Conservation (phyloP, 2,329 filamentous ascomycete genomes). For the Aspergillus candidus region DNA sequence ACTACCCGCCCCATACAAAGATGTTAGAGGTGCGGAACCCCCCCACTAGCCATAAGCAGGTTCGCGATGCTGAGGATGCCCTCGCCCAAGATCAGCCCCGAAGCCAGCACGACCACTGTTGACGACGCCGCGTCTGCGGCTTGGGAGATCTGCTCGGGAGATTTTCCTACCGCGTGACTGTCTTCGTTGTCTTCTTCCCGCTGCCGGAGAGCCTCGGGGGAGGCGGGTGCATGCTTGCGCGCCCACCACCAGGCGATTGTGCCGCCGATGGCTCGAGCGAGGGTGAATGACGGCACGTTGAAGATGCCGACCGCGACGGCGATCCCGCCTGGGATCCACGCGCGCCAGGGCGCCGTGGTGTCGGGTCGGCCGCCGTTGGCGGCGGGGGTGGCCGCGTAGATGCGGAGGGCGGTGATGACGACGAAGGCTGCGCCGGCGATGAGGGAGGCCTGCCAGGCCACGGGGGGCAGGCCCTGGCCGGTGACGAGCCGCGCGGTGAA, state of each 20-base stretch:
- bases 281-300: conserved; percentile 91
- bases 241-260: conserved; percentile 72
- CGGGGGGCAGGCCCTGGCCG: conserved; percentile 75
- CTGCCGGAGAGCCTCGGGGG: background rate
- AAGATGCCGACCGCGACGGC: conserved; percentile 98
- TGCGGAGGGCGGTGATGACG: conserved; percentile 62
- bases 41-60: conserved; percentile 68
- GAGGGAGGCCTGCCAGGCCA: conserved; percentile 74
- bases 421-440: conserved; percentile 71
- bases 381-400: conserved; percentile 42
- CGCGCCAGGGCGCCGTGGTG: conserved; percentile 55
- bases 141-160: conserved; percentile 39
- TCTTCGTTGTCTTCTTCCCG: background rate
- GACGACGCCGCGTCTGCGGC: conserved; percentile 42
- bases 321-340: conserved; percentile 82
- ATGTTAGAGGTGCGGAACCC: conserved; percentile 64
- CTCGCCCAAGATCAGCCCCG: conserved; percentile 85
- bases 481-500: conserved; percentile 93
- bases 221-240: conserved; percentile 35
- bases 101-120: conserved; percentile 80
- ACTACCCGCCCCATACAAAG: no score
- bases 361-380: conserved; percentile 26
- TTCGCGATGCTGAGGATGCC: conserved; percentile 90
- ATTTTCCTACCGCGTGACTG: background rate
- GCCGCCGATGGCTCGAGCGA: conserved; percentile 80